These are phyloP conservation scores for Suillus lakei DNA, from an alignment of 768 basidiomycete genomes.

Conservation along the genomic window DNA sequence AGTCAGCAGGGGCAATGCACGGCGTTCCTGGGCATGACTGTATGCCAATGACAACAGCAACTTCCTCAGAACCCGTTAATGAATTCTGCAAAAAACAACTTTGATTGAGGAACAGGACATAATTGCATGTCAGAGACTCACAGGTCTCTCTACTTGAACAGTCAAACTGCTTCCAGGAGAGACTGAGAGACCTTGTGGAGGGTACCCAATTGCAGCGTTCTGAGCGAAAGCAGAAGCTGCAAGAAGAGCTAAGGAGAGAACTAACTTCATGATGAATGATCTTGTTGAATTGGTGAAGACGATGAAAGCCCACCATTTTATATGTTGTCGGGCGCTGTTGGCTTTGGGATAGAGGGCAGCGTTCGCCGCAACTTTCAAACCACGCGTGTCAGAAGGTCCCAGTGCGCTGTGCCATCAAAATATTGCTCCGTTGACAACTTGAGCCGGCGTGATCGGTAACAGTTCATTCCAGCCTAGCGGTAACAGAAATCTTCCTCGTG, in stretches of 20 bases:
- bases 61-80: slow-evolving; percentile 45
- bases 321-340: neutral
- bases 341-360: neutral
- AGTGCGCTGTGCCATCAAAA: neutral
- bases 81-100: slow-evolving; percentile 30
- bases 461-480: neutral
- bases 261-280: slow-evolving; percentile 20
- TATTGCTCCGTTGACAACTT: neutral
- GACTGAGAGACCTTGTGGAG: slow-evolving; percentile 41
- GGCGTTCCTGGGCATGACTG: slow-evolving; percentile 39
- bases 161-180: slow-evolving; percentile 41
- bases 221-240: slow-evolving; percentile 47
- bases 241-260: slow-evolving; percentile 28
- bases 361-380: neutral
- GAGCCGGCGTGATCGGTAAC: neutral
- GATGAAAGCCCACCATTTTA: neutral
- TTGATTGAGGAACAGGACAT: neutral
- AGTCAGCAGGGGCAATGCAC: slow-evolving; percentile 30
- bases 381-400: neutral
- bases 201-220: slow-evolving; percentile 43
- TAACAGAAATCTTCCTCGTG: neutral
- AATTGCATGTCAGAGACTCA: slow-evolving; percentile 29
- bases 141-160: slow-evolving; percentile 54
- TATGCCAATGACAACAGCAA: slow-evolving; percentile 51
- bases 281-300: neutral